Percentiles rank a stretch among this genome's conserved stretches.
Evolutionary conservation across 768 basidiomycete genomes (phyloP).

Genomic region (Fomitopsis serialis): DNA sequence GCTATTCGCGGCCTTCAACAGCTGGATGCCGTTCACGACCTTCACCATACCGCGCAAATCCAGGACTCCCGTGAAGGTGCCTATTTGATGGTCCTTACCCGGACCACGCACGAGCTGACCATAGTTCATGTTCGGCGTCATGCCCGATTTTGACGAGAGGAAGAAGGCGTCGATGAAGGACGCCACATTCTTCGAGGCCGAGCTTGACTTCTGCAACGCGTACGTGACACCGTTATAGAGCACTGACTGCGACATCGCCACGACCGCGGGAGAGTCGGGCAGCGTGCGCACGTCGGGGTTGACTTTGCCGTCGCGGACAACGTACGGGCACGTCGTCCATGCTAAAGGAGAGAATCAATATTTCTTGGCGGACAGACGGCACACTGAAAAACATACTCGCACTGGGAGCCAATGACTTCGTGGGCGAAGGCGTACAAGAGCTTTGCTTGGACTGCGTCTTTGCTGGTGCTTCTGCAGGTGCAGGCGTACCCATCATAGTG

Average conservation of each 20-base stretch:
- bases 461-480: conserved; percentile 22
- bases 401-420: conserved; percentile 40
- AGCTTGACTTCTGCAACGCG: conserved; percentile 26
- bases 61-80: conserved; percentile 49
- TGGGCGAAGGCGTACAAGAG: conserved; percentile 46
- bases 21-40: conserved; percentile 38
- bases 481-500: conserved; percentile 23
- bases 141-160: conserved; percentile 34
- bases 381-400: conserved; percentile 36
- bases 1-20: conserved; percentile 31
- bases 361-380: background rate
- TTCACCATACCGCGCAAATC: conserved; percentile 48
- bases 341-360: conserved; percentile 16
- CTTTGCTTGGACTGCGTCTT: conserved; percentile 17
- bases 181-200: conserved; percentile 18
- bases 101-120: conserved; percentile 52
- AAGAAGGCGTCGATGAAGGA: conserved; percentile 42
- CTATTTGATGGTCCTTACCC: conserved; percentile 34
- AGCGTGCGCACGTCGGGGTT: conserved; percentile 50
- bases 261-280: conserved; percentile 30
- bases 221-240: conserved; percentile 42
- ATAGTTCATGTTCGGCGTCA: conserved; percentile 52
- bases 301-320: conserved; percentile 44
- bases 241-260: conserved; percentile 36
- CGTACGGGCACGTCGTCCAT: conserved; percentile 42